These are phyloP conservation scores for Aurifilum marmelostoma DNA, from an alignment of 2,329 filamentous ascomycete genomes.

Conservation along the genomic window DNA sequence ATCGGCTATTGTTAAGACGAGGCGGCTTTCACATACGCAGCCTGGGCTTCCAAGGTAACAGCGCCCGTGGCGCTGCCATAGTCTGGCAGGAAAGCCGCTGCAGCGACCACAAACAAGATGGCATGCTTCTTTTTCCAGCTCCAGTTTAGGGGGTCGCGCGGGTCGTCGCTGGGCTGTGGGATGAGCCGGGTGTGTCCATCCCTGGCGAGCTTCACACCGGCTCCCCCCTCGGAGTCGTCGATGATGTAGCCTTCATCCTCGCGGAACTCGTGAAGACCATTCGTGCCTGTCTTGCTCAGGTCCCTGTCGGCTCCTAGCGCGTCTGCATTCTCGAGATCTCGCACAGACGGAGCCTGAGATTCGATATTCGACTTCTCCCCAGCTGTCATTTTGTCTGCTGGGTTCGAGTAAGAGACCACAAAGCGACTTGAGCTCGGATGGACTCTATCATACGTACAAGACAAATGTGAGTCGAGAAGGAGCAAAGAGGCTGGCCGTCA, in stretches of 20 bases:
- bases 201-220: slow-evolving; percentile 41
- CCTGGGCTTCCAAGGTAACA: slow-evolving; percentile 48
- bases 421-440: too few species aligned
- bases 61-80: slow-evolving; percentile 52
- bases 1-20: not conserved
- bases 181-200: slow-evolving; percentile 52
- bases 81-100: slow-evolving; percentile 52
- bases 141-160: slow-evolving; percentile 60
- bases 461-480: not conserved
- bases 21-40: slow-evolving; percentile 37
- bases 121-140: slow-evolving; percentile 50
- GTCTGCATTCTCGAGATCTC: not conserved
- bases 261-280: slow-evolving; percentile 40
- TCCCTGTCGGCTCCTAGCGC: not conserved
- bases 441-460: not conserved
- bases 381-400: slow-evolving; percentile 14
- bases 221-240: slow-evolving; percentile 37
- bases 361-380: slow-evolving; percentile 11
- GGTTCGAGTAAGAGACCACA: not conserved
- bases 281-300: slow-evolving; percentile 18
- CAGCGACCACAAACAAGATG: slow-evolving; percentile 51
- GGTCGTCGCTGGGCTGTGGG: slow-evolving; percentile 55
- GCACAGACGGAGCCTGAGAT: not conserved
- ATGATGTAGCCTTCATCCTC: slow-evolving; percentile 44
- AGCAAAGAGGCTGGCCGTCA: not conserved